A percentile compares a stretch with the other conserved stretches of the same genome.
phyloP scores from a whole-genome alignment of 164 flowering plant genomes.

The Magnolia kwangsiensis region DNA sequence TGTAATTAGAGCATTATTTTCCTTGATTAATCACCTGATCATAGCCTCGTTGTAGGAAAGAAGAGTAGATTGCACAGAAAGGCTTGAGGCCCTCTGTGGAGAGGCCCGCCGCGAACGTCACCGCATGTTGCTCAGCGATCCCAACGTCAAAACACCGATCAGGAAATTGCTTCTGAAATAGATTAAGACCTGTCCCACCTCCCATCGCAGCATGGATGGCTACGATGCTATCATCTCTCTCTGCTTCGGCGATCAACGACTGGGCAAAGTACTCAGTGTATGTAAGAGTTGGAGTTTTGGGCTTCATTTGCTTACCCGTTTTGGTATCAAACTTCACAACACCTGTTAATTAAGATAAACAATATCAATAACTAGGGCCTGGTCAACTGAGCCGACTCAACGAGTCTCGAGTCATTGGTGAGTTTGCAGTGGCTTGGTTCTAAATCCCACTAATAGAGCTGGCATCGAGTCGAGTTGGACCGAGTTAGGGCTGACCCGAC shows the following conservation, averaged over 20 bases:
- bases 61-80: slow-evolving; percentile 51
- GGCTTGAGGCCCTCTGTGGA: slow-evolving; percentile 57
- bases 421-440: background rate
- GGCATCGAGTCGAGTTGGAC: too few relatives aligned
- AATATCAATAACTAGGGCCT: too few relatives aligned
- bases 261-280: slow-evolving; percentile 48
- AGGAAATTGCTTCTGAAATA: slow-evolving; percentile 42
- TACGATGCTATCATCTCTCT: slow-evolving; percentile 34
- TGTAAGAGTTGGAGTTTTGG: slow-evolving; percentile 26
- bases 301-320: slow-evolving; percentile 45
- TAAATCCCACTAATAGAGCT: too few relatives aligned
- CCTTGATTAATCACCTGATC: slow-evolving; percentile 36
- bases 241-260: slow-evolving; percentile 47
- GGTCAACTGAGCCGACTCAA: too few relatives aligned
- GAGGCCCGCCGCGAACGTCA: slow-evolving; percentile 56
- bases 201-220: slow-evolving; percentile 65
- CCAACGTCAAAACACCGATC: slow-evolving; percentile 51
- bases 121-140: slow-evolving; percentile 60
- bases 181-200: slow-evolving; percentile 52
- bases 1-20: too few relatives aligned
- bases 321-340: slow-evolving; percentile 52
- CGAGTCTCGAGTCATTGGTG: background rate
- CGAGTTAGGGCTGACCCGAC: too few relatives aligned
- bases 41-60: slow-evolving; percentile 51
- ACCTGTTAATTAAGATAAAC: slow-evolving; percentile 19